These are phyloP conservation scores for Haplosporangium sp. DNA, from an alignment of 371 early-diverging fungal species.

Conservation along the genomic window DNA sequence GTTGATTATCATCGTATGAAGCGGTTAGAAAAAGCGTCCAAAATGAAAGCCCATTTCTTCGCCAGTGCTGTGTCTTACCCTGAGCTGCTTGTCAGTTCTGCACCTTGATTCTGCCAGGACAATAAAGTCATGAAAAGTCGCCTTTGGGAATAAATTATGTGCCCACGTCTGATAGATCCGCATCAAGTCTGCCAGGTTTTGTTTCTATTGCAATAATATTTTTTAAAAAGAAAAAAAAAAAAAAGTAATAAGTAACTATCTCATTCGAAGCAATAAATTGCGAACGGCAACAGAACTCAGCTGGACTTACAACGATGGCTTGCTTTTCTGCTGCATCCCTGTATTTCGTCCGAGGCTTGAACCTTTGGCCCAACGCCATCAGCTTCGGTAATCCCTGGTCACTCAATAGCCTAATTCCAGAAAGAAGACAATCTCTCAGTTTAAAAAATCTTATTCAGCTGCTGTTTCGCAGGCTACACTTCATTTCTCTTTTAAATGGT, in stretches of 20 bases:
- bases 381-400: constrained; percentile 28
- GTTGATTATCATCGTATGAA: neutral
- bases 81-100: constrained; percentile 33
- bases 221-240: neutral
- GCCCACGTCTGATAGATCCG: constrained; percentile 50
- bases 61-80: constrained; percentile 8
- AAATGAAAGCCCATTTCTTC: neutral
- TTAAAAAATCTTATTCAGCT: neutral
- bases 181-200: constrained; percentile 44
- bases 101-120: constrained; percentile 29
- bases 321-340: constrained; percentile 32
- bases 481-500: neutral
- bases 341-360: constrained; percentile 40
- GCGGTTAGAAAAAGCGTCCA: neutral
- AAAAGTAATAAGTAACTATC: neutral
- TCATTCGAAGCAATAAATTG: neutral
- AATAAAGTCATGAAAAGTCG: constrained; percentile 44
- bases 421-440: neutral
- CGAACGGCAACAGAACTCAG: neutral
- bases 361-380: constrained; percentile 20
- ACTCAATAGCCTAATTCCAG: constrained; percentile 14
- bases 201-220: constrained; percentile 21
- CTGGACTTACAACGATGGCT: constrained; percentile 27
- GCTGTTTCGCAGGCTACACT: neutral
- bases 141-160: constrained; percentile 46